Evolutionary conservation across 768 basidiomycete genomes (phyloP).

Genomic region (Pholiota conissans): DNA sequence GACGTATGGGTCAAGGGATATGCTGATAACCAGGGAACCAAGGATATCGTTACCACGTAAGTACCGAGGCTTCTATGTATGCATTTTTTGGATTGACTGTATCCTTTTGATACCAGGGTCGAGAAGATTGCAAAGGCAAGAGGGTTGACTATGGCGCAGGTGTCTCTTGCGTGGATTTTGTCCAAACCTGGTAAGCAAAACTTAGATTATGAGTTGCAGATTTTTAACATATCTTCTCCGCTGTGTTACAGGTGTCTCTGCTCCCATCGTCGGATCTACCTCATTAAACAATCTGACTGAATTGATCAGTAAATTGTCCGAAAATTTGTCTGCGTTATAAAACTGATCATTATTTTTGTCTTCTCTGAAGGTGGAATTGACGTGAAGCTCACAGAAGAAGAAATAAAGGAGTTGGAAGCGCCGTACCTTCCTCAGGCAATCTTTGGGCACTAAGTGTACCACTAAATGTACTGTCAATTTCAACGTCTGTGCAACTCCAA

Average conservation of each 20-base stretch:
- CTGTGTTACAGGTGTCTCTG: conserved; percentile 33
- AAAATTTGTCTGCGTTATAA: too few relatives aligned
- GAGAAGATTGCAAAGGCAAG: conserved; percentile 15
- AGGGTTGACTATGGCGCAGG: conserved; percentile 17
- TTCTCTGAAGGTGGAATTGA: conserved; percentile 21
- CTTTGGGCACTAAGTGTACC: conserved; percentile 18
- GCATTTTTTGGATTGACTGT: not conserved
- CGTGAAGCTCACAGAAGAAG: conserved; percentile 26
- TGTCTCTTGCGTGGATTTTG: conserved; percentile 16
- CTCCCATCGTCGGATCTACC: conserved; percentile 51
- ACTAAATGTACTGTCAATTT: too few relatives aligned
- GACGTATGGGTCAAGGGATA: not conserved
- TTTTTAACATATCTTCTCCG: not conserved
- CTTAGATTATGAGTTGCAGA: too few relatives aligned
- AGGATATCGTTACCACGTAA: conserved; percentile 41
- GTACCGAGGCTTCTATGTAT: conserved; percentile 6
- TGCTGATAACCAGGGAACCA: conserved; percentile 16
- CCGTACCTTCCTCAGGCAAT: conserved; percentile 23
- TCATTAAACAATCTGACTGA: conserved; percentile 38
- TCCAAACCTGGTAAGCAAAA: conserved; percentile 8
- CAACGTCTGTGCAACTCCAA: too few relatives aligned
- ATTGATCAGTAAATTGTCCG: not conserved
- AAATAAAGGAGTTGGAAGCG: conserved; percentile 26
- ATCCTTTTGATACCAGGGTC: conserved; percentile 1
- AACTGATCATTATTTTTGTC: too few relatives aligned